Percentiles rank a stretch among this genome's conserved stretches.
These are phyloP conservation scores for Triadica sebifera DNA, from an alignment of 345 rosid species.

Conservation along the genomic window DNA sequence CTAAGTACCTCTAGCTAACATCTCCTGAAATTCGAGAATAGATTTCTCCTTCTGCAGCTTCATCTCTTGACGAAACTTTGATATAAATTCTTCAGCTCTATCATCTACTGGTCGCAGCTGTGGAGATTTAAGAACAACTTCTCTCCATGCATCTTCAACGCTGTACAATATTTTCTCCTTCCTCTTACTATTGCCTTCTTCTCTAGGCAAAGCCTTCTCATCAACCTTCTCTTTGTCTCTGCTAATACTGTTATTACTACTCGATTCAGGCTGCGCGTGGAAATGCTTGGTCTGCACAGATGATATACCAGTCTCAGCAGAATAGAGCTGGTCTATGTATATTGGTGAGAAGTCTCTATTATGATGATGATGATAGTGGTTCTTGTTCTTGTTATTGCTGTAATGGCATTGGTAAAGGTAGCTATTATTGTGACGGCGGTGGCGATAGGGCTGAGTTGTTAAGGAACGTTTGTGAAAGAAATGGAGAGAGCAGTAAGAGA, in stretches of 20 bases:
- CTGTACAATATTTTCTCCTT: slow-evolving; percentile 29
- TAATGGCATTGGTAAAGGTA: slow-evolving; percentile 23
- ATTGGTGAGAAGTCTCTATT: slow-evolving; percentile 28
- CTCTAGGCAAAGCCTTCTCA: neutral
- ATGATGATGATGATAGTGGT: too few relatives aligned
- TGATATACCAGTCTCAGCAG: slow-evolving; percentile 2
- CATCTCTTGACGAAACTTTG: slow-evolving; percentile 58
- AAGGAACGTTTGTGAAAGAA: slow-evolving; percentile 44
- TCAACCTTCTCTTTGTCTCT: slow-evolving; percentile 29
- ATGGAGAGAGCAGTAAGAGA: slow-evolving; percentile 44
- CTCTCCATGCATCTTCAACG: slow-evolving; percentile 81
- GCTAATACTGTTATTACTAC: slow-evolving; percentile 24
- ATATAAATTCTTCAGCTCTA: slow-evolving; percentile 81
- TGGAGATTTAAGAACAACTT: slow-evolving; percentile 68
- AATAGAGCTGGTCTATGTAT: slow-evolving; percentile 50
- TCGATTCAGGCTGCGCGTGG: slow-evolving; percentile 28
- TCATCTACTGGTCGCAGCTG: slow-evolving; percentile 74
- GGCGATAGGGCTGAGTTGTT: slow-evolving; percentile 15
- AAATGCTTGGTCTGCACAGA: slow-evolving; percentile 13
- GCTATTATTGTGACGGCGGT: slow-evolving; percentile 2
- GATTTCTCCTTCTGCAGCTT: slow-evolving; percentile 66
- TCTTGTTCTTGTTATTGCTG: slow-evolving; percentile 27
- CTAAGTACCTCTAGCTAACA: slow-evolving; percentile 59
- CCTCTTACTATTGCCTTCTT: slow-evolving; percentile 8
- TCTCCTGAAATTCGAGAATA: slow-evolving; percentile 59